Conservation (phyloP, 208 protist species). For the Leishmania gerbilli region DNA sequence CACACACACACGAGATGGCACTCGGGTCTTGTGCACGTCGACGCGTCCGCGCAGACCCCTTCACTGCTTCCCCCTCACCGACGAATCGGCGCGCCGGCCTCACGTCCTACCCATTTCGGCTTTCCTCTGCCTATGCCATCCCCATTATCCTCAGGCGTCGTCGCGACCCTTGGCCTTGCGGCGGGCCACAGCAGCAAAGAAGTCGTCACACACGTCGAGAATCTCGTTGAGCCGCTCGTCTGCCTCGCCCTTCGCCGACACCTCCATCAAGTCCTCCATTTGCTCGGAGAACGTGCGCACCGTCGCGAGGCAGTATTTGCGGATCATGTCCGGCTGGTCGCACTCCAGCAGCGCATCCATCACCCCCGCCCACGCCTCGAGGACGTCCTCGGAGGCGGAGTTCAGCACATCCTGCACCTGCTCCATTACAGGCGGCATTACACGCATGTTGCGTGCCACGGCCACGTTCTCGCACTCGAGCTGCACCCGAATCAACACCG, state of each 20-base stretch:
- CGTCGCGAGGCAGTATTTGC: slow-evolving; percentile 63
- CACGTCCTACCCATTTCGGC: not conserved
- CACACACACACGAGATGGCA: not conserved
- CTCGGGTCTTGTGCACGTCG: not conserved
- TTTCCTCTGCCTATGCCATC: not conserved
- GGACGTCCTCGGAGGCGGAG: slow-evolving; percentile 61
- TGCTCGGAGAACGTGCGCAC: slow-evolving; percentile 65
- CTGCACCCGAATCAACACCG: slow-evolving; percentile 79
- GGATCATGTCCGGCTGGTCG: slow-evolving; percentile 51
- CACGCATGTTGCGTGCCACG: slow-evolving; percentile 58
- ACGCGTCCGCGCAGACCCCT: not conserved
- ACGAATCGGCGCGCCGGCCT: not conserved
- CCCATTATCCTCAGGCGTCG: not conserved
- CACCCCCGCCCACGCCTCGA: slow-evolving; percentile 68
- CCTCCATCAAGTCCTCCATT: slow-evolving; percentile 76
- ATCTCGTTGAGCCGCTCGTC: slow-evolving; percentile 89
- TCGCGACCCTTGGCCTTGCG: slow-evolving; percentile 10
- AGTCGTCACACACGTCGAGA: slow-evolving; percentile 85
- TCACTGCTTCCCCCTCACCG: not conserved
- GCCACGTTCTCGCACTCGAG: slow-evolving; percentile 88
- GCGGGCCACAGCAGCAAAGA: slow-evolving; percentile 52
- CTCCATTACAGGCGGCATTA: slow-evolving; percentile 71
- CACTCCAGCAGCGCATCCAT: slow-evolving; percentile 60
- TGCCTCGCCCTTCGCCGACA: slow-evolving; percentile 72
- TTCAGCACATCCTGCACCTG: slow-evolving; percentile 76